Conservation (phyloP, 371 early-diverging fungal genomes). For the Dichotomocladium elegans region DNA sequence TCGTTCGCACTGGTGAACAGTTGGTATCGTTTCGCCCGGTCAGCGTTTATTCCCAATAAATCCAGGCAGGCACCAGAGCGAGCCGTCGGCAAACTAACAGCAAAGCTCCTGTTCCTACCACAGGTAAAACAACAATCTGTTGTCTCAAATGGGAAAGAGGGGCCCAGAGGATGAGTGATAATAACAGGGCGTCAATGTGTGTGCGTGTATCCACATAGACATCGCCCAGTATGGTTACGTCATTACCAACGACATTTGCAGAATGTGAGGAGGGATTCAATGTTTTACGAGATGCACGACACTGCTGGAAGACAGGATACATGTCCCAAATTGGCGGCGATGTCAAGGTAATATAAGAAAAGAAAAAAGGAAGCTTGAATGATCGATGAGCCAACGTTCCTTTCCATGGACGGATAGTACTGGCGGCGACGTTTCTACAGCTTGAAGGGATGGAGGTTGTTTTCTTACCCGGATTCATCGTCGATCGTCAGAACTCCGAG, state of each 20-base stretch:
- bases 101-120: conserved; percentile 21
- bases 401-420: conserved; percentile 6
- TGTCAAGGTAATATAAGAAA: conserved; percentile 15
- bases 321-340: conserved; percentile 31
- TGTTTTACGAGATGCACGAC: conserved; percentile 25
- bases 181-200: neutral
- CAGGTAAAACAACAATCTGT: no score
- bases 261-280: conserved; percentile 30
- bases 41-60: neutral
- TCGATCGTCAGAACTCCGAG: conserved; percentile 7
- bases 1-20: conserved; percentile 36
- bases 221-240: neutral
- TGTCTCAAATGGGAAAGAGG: no score
- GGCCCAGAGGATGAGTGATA: no score
- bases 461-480: conserved; percentile 20
- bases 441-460: conserved; percentile 18
- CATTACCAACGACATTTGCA: conserved; percentile 15
- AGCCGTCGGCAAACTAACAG: conserved; percentile 35
- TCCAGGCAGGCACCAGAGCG: conserved; percentile 20
- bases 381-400: neutral
- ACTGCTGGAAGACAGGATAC: conserved; percentile 32
- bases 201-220: neutral
- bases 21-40: conserved; percentile 29
- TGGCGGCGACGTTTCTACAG: conserved; percentile 25
- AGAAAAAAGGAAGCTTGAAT: neutral